These are phyloP conservation scores for Chaetomiaceae sp. DNA, from an alignment of 2,329 filamentous ascomycete species.

Conservation along the genomic window DNA sequence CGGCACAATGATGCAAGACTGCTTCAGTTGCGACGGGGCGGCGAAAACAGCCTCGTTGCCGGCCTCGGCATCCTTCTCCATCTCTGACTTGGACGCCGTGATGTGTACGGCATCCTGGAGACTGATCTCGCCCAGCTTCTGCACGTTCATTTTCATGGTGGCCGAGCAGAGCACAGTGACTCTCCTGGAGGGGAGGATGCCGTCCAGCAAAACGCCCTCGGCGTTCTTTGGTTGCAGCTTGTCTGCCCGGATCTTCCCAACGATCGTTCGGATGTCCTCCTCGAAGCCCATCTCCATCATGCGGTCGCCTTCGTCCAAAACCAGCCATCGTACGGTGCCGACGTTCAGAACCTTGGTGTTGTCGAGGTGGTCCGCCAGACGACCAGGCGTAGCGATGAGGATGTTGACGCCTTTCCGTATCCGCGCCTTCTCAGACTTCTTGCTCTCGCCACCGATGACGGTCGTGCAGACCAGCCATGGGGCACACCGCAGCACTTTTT, in stretches of 20 bases:
- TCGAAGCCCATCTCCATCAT: slow-evolving; percentile 98
- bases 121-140: slow-evolving; percentile 89
- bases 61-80: slow-evolving; percentile 41
- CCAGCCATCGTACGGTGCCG: slow-evolving; percentile 84
- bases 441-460: slow-evolving; percentile 65
- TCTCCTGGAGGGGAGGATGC: slow-evolving; percentile 67
- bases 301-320: slow-evolving; percentile 95
- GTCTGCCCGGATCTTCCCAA: slow-evolving; percentile 69
- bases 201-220: slow-evolving; percentile 53
- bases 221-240: slow-evolving; percentile 55
- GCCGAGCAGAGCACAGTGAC: slow-evolving; percentile 92
- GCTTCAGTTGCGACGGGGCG: slow-evolving; percentile 89
- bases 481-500: slow-evolving; percentile 79
- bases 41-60: slow-evolving; percentile 60
- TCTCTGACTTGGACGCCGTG: slow-evolving; percentile 56
- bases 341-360: slow-evolving; percentile 88
- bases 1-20: slow-evolving; percentile 81
- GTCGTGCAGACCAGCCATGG: slow-evolving; percentile 93
- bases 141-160: slow-evolving; percentile 96
- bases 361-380: slow-evolving; percentile 85
- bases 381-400: slow-evolving; percentile 87
- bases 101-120: slow-evolving; percentile 89
- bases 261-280: slow-evolving; percentile 83
- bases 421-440: slow-evolving; percentile 83
- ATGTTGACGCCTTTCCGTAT: slow-evolving; percentile 94